Conservation (phyloP, 2,329 filamentous ascomycete species). For the Colletotrichum chrysophilum region DNA sequence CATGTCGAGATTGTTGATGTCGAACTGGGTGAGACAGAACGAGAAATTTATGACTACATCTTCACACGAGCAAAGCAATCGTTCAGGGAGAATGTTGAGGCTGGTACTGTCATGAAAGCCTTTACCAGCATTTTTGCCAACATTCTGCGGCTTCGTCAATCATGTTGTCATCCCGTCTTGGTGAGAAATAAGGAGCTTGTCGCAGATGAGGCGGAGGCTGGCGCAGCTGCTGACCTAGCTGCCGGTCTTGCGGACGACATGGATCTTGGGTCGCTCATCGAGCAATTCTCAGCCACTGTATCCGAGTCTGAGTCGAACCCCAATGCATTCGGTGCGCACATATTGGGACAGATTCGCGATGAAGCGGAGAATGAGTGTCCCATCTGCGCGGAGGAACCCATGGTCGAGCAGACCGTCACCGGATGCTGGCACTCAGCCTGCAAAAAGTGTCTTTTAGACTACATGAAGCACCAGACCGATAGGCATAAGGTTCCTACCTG, state of each 20-base stretch:
- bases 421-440: constrained; percentile 98
- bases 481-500: constrained; percentile 80
- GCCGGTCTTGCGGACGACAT: constrained; percentile 92
- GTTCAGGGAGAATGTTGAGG: constrained; percentile 86
- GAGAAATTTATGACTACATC: constrained; percentile 92
- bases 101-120: constrained; percentile 91
- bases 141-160: constrained; percentile 89
- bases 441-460: constrained; percentile 89
- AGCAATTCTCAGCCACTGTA: constrained; percentile 77
- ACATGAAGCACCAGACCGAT: constrained; percentile 84
- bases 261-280: constrained; percentile 87
- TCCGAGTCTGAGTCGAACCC: constrained; percentile 63
- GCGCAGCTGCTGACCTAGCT: constrained; percentile 75
- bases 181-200: constrained; percentile 86
- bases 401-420: constrained; percentile 92
- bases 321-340: constrained; percentile 82
- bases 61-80: constrained; percentile 82
- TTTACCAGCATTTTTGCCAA: constrained; percentile 98
- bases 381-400: constrained; percentile 93
- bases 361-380: constrained; percentile 91
- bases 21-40: constrained; percentile 82
- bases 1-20: constrained; percentile 86
- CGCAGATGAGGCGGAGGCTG: constrained; percentile 86
- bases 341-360: constrained; percentile 87
- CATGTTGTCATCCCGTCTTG: constrained; percentile 90